Evolutionary conservation across 2,329 filamentous ascomycete species (phyloP).

Genomic region (Davidsoniella eucalypti): DNA sequence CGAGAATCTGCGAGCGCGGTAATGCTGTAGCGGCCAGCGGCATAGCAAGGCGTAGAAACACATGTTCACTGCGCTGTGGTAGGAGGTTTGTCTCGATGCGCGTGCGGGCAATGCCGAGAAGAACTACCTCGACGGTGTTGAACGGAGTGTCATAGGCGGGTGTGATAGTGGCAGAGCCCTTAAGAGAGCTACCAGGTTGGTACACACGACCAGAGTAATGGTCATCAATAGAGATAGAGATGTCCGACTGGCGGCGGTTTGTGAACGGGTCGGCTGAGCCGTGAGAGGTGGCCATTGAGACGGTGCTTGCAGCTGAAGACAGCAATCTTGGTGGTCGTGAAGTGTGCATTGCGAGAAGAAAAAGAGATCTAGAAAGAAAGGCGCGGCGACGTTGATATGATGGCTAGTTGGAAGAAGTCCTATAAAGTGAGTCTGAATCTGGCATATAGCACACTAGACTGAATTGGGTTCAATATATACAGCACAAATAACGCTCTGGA

Average conservation of each 20-base stretch:
- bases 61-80: slow-evolving; percentile 31
- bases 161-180: slow-evolving; percentile 31
- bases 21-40: slow-evolving; percentile 31
- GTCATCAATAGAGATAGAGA: slow-evolving; percentile 34
- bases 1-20: slow-evolving; percentile 30
- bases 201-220: slow-evolving; percentile 40
- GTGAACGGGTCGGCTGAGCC: no score
- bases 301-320: no score
- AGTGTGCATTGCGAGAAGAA: no score
- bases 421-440: no score
- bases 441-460: no score
- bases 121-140: slow-evolving; percentile 34
- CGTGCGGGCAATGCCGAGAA: slow-evolving; percentile 34
- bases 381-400: no score
- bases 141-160: slow-evolving; percentile 30
- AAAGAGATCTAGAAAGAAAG: no score
- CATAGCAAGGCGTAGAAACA: slow-evolving; percentile 40
- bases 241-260: slow-evolving; percentile 13
- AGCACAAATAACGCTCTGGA: no score
- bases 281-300: no score
- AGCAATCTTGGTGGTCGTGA: no score
- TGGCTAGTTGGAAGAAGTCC: no score
- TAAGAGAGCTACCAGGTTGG: slow-evolving; percentile 34
- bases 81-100: slow-evolving; percentile 34
- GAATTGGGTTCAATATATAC: no score